These are phyloP conservation scores for Phoenix dactylifera DNA, from an alignment of 176 grass and related monocot species.

Conservation along the genomic window DNA sequence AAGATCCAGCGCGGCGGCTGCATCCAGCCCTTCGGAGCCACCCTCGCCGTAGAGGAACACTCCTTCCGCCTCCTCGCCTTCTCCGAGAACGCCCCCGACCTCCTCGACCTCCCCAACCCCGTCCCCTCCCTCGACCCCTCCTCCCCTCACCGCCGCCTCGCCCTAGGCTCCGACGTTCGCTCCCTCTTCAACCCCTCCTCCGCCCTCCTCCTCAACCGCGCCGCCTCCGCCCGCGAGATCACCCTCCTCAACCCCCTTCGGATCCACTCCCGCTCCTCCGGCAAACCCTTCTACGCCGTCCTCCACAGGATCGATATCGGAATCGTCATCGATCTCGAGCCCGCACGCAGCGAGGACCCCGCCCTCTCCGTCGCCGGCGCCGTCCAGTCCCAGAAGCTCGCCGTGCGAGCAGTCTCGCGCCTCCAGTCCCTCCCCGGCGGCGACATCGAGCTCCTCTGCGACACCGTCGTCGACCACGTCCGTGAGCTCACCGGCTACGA, in stretches of 20 bases:
- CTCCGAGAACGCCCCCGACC: constrained; percentile 72
- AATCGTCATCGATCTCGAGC: constrained; percentile 33
- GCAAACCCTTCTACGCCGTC: constrained; percentile 86
- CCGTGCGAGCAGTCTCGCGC: constrained; percentile 78
- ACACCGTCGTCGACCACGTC: constrained; percentile 69
- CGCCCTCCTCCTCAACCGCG: constrained; percentile 44
- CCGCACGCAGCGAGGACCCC: constrained; percentile 45
- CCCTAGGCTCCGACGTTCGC: constrained; percentile 65
- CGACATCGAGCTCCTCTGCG: constrained; percentile 70
- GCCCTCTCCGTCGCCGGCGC: constrained; percentile 66
- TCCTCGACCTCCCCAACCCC: constrained; percentile 86
- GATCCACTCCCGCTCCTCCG: constrained; percentile 68
- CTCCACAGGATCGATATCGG: constrained; percentile 86
- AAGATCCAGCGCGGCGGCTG: constrained; percentile 89
- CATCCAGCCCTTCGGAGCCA: constrained; percentile 92
- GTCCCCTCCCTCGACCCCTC: constrained; percentile 67
- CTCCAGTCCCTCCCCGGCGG: constrained; percentile 80
- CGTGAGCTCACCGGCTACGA: constrained; percentile 89
- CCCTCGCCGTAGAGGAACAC: constrained; percentile 74
- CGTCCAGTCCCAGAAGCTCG: constrained; percentile 91
- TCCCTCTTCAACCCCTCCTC: constrained; percentile 57
- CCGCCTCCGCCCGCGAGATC: constrained; percentile 77
- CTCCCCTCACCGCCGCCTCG: constrained; percentile 13
- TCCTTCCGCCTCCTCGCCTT: constrained; percentile 76
- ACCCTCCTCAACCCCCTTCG: constrained; percentile 76